Conservation (phyloP, 2,329 filamentous ascomycete species). For the Cryoendolithus antarcticus region DNA sequence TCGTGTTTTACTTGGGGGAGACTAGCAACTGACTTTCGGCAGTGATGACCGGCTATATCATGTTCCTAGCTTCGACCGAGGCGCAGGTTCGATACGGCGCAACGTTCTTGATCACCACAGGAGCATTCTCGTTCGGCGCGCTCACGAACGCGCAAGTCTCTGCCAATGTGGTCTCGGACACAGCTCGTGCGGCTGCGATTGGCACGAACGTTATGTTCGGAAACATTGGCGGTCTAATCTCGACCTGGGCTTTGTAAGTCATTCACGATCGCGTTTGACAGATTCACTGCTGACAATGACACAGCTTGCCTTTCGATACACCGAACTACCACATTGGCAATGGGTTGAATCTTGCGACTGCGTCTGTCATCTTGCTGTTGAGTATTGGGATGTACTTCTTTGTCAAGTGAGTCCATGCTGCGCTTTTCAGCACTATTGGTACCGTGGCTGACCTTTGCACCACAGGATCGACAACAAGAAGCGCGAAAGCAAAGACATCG, state of each 20-base stretch:
- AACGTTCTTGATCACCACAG: slow-evolving; percentile 55
- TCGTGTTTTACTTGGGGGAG: no score
- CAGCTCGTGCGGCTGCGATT: slow-evolving; percentile 54
- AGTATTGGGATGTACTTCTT: slow-evolving; percentile 41
- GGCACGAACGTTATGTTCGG: slow-evolving; percentile 59
- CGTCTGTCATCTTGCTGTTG: slow-evolving; percentile 43
- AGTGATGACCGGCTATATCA: slow-evolving; percentile 59
- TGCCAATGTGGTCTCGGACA: slow-evolving; percentile 60
- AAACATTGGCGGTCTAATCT: slow-evolving; percentile 47
- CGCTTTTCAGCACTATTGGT: no score
- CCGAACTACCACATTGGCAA: slow-evolving; percentile 61
- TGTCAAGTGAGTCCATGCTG: slow-evolving; percentile 35
- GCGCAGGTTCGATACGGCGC: slow-evolving; percentile 51
- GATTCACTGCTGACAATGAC: slow-evolving; percentile 13
- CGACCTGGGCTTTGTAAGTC: slow-evolving; percentile 15
- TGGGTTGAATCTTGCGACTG: slow-evolving; percentile 54
- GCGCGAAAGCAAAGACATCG: slow-evolving; percentile 42
- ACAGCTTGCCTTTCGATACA: slow-evolving; percentile 42
- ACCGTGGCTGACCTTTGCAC: no score
- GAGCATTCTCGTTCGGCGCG: slow-evolving; percentile 51
- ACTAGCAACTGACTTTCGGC: no score
- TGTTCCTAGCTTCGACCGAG: slow-evolving; percentile 50
- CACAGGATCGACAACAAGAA: slow-evolving; percentile 42
- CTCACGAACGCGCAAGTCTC: slow-evolving; percentile 56
- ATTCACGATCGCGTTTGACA: background rate